A percentile compares a stretch with the other conserved stretches of the same genome.
phyloP scores from a whole-genome alignment of 306 rosid species.

The Gynostemma pentaphyllum region DNA sequence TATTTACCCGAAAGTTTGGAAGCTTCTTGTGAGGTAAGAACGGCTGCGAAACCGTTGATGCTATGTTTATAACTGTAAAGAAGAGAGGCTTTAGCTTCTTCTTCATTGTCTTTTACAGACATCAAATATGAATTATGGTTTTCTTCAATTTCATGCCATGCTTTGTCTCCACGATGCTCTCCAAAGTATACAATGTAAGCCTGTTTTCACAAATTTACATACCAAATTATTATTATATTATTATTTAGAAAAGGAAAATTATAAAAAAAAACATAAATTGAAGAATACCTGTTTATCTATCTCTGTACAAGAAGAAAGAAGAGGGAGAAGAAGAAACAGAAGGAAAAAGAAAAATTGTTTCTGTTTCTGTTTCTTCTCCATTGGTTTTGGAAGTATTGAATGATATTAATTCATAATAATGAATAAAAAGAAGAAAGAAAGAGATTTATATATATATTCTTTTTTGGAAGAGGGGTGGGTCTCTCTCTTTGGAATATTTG shows the following conservation, averaged over 20 bases:
- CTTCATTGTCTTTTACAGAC: slow-evolving; percentile 46
- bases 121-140: slow-evolving; percentile 48
- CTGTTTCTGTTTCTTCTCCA: no score
- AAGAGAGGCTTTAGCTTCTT: slow-evolving; percentile 51
- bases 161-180: slow-evolving; percentile 31
- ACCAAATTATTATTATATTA: not conserved
- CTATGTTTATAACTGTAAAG: slow-evolving; percentile 75
- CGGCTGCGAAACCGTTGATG: slow-evolving; percentile 88
- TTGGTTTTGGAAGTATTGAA: not conserved
- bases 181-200: slow-evolving; percentile 54
- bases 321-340: not conserved
- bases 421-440: not conserved
- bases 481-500: no score
- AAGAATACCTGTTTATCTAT: not conserved
- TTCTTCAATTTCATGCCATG: slow-evolving; percentile 36
- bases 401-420: not conserved
- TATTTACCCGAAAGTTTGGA: slow-evolving; percentile 41
- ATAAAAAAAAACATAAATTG: not conserved
- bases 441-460: not conserved
- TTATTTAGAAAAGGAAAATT: not conserved
- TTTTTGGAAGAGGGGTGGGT: not conserved
- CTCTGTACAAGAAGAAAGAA: not conserved
- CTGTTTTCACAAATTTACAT: slow-evolving; percentile 26
- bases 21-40: slow-evolving; percentile 64
- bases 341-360: not conserved